phyloP scores from a whole-genome alignment of 371 early-diverging fungal genomes.

The Nematocida minor region DNA sequence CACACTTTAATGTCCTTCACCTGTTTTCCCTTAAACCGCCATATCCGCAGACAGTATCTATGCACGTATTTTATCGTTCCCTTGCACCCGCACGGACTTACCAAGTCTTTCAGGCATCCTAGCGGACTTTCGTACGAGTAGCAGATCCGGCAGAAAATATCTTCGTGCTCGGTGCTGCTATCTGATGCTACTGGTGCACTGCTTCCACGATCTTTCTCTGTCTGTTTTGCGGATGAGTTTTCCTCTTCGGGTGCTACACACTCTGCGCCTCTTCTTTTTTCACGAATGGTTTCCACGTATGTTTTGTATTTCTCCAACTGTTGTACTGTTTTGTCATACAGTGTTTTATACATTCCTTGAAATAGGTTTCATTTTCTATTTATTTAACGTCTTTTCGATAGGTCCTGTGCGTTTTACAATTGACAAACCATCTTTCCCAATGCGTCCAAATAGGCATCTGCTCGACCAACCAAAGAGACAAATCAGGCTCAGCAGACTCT shows the following conservation, averaged over 20 bases:
- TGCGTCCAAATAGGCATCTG: neutral
- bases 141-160: slow-evolving; percentile 63
- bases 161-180: neutral
- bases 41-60: slow-evolving; percentile 60
- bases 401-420: slow-evolving; percentile 18
- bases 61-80: slow-evolving; percentile 66
- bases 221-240: neutral
- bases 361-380: slow-evolving; percentile 39
- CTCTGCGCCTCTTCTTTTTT: neutral
- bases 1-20: slow-evolving; percentile 61
- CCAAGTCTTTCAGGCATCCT: slow-evolving; percentile 54
- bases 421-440: neutral
- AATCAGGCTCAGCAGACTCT: neutral
- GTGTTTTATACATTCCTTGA: slow-evolving; percentile 27
- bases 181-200: neutral
- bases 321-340: neutral
- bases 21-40: slow-evolving; percentile 63
- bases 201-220: neutral
- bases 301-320: slow-evolving; percentile 15
- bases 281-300: neutral
- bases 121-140: slow-evolving; percentile 59
- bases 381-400: neutral
- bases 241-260: neutral
- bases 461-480: too few relatives aligned
- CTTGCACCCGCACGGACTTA: slow-evolving; percentile 65